phyloP scores from a whole-genome alignment of 1,284 basidiomycete genomes.

The Salmacisia buchloeana region DNA sequence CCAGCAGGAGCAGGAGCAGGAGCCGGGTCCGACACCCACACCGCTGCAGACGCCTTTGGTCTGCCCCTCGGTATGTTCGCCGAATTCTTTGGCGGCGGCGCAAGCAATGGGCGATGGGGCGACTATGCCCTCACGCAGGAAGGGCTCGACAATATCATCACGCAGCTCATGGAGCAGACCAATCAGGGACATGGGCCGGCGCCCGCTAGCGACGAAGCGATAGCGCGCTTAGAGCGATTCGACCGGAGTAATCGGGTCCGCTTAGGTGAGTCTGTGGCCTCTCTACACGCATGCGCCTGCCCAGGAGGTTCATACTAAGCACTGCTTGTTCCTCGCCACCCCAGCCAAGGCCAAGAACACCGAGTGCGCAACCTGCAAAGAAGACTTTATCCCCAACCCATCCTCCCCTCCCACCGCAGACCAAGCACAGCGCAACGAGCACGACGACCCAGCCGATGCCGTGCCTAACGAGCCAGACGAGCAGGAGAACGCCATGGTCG shows the following conservation, averaged over 20 bases:
- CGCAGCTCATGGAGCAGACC: slow-evolving; percentile 44
- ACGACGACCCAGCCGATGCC: slow-evolving; percentile 12
- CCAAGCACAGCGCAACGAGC: slow-evolving; percentile 7
- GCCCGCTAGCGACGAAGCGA: slow-evolving; percentile 33
- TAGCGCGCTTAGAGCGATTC: slow-evolving; percentile 30
- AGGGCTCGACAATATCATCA: slow-evolving; percentile 41
- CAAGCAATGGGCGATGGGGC: slow-evolving; percentile 24
- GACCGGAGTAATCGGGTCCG: slow-evolving; percentile 18
- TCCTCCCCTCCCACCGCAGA: too few species aligned
- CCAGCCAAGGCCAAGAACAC: slow-evolving; percentile 26
- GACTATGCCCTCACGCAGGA: slow-evolving; percentile 40
- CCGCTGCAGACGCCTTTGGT: slow-evolving; percentile 10
- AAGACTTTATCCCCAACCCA: slow-evolving; percentile 34
- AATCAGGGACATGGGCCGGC: slow-evolving; percentile 32
- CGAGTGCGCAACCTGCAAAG: slow-evolving; percentile 43
- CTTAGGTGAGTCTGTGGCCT: slow-evolving; percentile 14
- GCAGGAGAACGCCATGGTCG: slow-evolving; percentile 32
- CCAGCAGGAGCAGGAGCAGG: slow-evolving; percentile 15
- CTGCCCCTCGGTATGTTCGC: slow-evolving; percentile 27
- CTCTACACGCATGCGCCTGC: background rate
- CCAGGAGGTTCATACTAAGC: background rate
- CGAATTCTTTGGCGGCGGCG: slow-evolving; percentile 17
- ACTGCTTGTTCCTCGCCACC: background rate
- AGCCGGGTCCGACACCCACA: too few species aligned
- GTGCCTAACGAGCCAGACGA: slow-evolving; percentile 19